Evolutionary conservation across 2,329 filamentous ascomycete species (phyloP), one percentile per base, ranked within the genome.

Genomic region (Trichoderma atroviride): DNA sequence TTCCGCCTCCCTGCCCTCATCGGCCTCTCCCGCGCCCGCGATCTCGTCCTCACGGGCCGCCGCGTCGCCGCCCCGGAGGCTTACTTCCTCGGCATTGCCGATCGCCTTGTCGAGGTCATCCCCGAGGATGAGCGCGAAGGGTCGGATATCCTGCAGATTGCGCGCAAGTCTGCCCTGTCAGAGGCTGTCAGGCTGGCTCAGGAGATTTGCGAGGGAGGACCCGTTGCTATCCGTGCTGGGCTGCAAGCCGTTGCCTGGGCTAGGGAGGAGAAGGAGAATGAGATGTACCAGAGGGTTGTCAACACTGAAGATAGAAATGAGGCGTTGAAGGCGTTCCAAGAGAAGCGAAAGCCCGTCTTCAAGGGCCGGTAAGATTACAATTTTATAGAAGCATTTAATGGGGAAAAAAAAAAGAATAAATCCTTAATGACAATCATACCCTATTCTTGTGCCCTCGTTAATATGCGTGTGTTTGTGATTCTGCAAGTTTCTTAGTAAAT

Each of bases 1-100:
- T 93, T 93, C 80, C 90, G 96, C 11, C 88, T 99, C 0, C 93
- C 94, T 1, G 87, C 86, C 10, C 81, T 99, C 24, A 91, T 99
- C 73, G 96, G 96, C 5, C 82, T 91, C 29, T 84, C 86, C 31
- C 89, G 94, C 68, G 96, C 96, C n/a, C 87, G 94, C 62, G 95
- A 99, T 79, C 83, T 98, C 75, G 91, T 98, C 63, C 84, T 98
- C 10, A 98, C 95, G 0, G 96, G 96, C 3, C 88, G 96, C n/a
- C 86, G 93, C 55, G 92, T 99, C 14, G 86, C 86, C 10, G 95
- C 89, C 0, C 83, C 92, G 1, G 96, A 98, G 82, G 93, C 96
- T 0, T 97, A 97, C 81, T 96, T 96, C 79, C 82, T 97, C 22
- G 96, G 96, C 1, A 85, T 99, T 40, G 94, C 92, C 56, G 94